Percentiles rank a stretch among this genome's conserved stretches.
These are phyloP conservation scores for Backusella mclennaniae DNA, from an alignment of 192 early-diverging fungal genomes.

Conservation along the genomic window DNA sequence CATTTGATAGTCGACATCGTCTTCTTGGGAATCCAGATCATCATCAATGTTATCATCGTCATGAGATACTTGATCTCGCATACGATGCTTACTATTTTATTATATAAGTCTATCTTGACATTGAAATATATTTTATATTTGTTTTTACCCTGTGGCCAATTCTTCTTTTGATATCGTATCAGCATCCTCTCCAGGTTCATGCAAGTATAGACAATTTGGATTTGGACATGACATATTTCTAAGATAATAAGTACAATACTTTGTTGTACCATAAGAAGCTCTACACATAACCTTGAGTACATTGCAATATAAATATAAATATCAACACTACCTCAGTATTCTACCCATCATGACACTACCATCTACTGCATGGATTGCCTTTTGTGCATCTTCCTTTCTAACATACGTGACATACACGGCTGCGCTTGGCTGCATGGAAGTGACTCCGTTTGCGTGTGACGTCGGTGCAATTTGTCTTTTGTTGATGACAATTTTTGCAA, in stretches of 20 bases:
- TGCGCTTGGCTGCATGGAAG: slow-evolving; percentile 47
- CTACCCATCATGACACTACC: slow-evolving; percentile 86
- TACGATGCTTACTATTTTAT: slow-evolving; percentile 42
- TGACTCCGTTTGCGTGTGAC: slow-evolving; percentile 27
- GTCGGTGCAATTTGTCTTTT: slow-evolving; percentile 55
- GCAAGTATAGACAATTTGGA: slow-evolving; percentile 92
- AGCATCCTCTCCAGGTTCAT: slow-evolving; percentile 92
- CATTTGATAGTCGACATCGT: neutral
- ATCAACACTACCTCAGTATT: slow-evolving; percentile 62
- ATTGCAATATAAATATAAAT: neutral
- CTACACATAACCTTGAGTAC: slow-evolving; percentile 28
- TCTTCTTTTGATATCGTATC: slow-evolving; percentile 93
- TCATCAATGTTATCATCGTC: slow-evolving; percentile 21
- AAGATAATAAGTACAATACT: slow-evolving; percentile 97
- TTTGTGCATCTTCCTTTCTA: slow-evolving; percentile 88
- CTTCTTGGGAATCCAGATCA: neutral
- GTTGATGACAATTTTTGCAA: slow-evolving; percentile 91
- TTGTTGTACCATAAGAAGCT: slow-evolving; percentile 96
- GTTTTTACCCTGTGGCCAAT: slow-evolving; percentile 60
- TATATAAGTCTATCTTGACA: neutral
- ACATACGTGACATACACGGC: slow-evolving; percentile 94
- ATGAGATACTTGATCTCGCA: slow-evolving; percentile 38
- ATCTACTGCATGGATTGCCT: slow-evolving; percentile 91
- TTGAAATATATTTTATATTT: neutral
- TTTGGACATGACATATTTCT: slow-evolving; percentile 92